Evolutionary conservation across 208 protist species (phyloP).

Genomic region (Trypanosoma lewisi): DNA sequence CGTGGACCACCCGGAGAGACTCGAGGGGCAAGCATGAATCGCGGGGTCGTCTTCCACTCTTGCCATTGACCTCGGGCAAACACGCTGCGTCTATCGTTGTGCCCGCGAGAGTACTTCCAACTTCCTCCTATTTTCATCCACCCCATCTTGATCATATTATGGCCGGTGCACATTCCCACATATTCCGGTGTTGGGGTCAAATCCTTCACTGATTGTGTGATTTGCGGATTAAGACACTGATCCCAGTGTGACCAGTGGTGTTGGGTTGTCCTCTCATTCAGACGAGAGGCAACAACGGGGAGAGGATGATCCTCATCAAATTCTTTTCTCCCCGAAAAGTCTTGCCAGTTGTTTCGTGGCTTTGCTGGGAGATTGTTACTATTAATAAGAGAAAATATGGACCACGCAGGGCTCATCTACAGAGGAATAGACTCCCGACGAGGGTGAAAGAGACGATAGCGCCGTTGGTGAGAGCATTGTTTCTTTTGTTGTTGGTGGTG

Average conservation of each 20-base stretch:
- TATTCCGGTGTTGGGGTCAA: slow-evolving; percentile 81
- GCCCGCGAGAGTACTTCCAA: slow-evolving; percentile 83
- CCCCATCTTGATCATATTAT: slow-evolving; percentile 88
- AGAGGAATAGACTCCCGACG: slow-evolving; percentile 65
- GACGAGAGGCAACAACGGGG: slow-evolving; percentile 71
- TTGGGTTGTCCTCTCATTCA: slow-evolving; percentile 72
- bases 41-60: slow-evolving; percentile 89
- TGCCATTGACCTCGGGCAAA: slow-evolving; percentile 88
- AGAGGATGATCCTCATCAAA: slow-evolving; percentile 86
- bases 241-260: slow-evolving; percentile 89
- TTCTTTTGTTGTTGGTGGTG: not conserved
- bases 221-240: slow-evolving; percentile 82
- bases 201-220: slow-evolving; percentile 66
- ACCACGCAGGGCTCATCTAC: slow-evolving; percentile 73
- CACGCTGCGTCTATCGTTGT: slow-evolving; percentile 77
- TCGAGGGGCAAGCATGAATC: slow-evolving; percentile 89
- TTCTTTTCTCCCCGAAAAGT: slow-evolving; percentile 71
- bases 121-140: slow-evolving; percentile 92
- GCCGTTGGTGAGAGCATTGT: slow-evolving; percentile 34
- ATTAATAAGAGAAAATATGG: slow-evolving; percentile 89
- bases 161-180: slow-evolving; percentile 77
- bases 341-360: slow-evolving; percentile 76
- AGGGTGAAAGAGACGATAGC: slow-evolving; percentile 76
- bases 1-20: slow-evolving; percentile 78
- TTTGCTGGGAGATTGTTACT: slow-evolving; percentile 82